Evolutionary conservation across 2,329 filamentous ascomycete species (phyloP).

Genomic region (Fusarium liriodendri): DNA sequence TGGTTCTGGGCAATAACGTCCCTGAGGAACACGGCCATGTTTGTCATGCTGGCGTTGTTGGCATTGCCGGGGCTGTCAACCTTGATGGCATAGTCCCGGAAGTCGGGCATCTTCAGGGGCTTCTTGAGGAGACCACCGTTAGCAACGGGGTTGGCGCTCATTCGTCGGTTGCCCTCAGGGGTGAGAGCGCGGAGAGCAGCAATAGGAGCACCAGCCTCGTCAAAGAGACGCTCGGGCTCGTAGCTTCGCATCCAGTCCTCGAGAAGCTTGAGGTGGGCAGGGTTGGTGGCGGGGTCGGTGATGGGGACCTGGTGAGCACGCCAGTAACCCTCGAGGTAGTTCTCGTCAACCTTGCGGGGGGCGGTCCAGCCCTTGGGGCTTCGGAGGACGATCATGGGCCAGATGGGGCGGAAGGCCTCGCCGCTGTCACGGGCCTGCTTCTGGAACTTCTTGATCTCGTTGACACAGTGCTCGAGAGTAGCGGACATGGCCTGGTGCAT

Average conservation of each 20-base stretch:
- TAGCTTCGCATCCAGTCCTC: constrained; percentile 84
- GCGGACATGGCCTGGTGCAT: constrained; percentile 88
- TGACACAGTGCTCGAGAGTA: constrained; percentile 78
- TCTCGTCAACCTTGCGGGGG: constrained; percentile 76
- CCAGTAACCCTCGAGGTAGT: constrained; percentile 82
- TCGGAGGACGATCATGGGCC: constrained; percentile 84
- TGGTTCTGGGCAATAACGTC: constrained; percentile 75
- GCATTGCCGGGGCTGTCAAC: constrained; percentile 70
- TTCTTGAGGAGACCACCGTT: constrained; percentile 77
- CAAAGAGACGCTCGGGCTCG: constrained; percentile 78
- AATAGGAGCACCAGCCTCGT: constrained; percentile 70
- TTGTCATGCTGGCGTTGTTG: constrained; percentile 73
- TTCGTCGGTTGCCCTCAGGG: constrained; percentile 73
- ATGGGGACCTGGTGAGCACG: constrained; percentile 83
- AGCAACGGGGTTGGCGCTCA: constrained; percentile 81
- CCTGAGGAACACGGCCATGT: constrained; percentile 74
- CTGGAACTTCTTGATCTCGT: constrained; percentile 75
- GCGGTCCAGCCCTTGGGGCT: constrained; percentile 86
- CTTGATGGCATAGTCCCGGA: constrained; percentile 73
- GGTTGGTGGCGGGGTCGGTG: constrained; percentile 74
- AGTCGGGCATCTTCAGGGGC: constrained; percentile 76
- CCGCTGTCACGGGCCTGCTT: constrained; percentile 77
- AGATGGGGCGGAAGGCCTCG: constrained; percentile 76
- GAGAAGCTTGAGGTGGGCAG: constrained; percentile 73
- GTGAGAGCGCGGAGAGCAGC: constrained; percentile 72